Evolutionary conservation across 2,329 filamentous ascomycete species (phyloP).

Genomic region (Colletotrichum cuscutae): DNA sequence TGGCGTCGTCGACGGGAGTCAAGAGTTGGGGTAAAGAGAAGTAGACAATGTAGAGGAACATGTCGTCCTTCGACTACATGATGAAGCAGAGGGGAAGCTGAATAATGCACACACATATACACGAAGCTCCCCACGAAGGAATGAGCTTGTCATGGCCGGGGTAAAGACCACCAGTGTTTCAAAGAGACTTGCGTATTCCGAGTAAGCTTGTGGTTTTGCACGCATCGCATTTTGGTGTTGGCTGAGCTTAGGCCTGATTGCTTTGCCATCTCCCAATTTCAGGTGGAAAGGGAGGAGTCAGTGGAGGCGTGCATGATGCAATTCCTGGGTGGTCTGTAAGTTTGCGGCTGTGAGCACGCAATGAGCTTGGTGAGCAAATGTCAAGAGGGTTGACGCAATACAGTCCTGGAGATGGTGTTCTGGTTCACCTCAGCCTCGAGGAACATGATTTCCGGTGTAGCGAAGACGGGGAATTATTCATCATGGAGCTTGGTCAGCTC

Average conservation of each 20-base stretch:
- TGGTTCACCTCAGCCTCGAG: not conserved
- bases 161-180: not conserved
- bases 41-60: slow-evolving; percentile 24
- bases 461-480: not conserved
- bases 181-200: not conserved
- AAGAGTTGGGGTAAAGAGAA: not conserved
- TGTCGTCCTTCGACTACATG: not conserved
- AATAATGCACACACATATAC: not conserved
- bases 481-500: slow-evolving; percentile 9
- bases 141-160: slow-evolving; percentile 1
- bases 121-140: not conserved
- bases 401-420: slow-evolving; percentile 4
- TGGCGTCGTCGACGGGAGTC: slow-evolving; percentile 1
- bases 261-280: not conserved
- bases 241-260: not conserved
- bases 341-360: slow-evolving; percentile 11
- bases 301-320: not conserved
- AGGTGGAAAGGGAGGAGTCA: not conserved
- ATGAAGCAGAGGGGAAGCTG: not conserved
- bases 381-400: not conserved
- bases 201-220: not conserved
- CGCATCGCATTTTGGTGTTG: not conserved
- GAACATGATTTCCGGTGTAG: not conserved
- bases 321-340: not conserved
- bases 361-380: not conserved